A percentile compares a stretch with the other conserved stretches of the same genome.
Conservation (phyloP, 371 early-diverging fungal species). For the Blakeslea trispora region DNA sequence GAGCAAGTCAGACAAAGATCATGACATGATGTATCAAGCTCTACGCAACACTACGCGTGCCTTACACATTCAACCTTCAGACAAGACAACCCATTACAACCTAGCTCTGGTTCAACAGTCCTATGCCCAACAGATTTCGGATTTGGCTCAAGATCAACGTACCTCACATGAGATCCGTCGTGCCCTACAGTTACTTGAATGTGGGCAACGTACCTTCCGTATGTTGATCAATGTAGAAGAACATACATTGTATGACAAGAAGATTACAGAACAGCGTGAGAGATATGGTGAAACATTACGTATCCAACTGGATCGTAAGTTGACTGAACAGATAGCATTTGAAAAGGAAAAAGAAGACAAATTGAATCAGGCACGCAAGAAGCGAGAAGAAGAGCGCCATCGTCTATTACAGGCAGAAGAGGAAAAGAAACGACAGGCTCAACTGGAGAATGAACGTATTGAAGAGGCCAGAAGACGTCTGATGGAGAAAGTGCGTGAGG, state of each 20-base stretch:
- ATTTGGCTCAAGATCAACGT: conserved; percentile 64
- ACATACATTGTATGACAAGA: conserved; percentile 61
- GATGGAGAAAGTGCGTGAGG: conserved; percentile 34
- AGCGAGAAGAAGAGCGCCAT: conserved; percentile 38
- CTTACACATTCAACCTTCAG: conserved; percentile 55
- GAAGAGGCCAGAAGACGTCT: conserved; percentile 33
- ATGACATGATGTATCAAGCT: conserved; percentile 67
- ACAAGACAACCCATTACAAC: conserved; percentile 71
- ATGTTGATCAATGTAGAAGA: conserved; percentile 56
- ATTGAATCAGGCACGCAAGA: conserved; percentile 51
- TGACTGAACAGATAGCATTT: conserved; percentile 60
- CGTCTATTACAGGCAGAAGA: conserved; percentile 27
- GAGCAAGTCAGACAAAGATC: conserved; percentile 74
- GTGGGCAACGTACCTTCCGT: conserved; percentile 58
- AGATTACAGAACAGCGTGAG: conserved; percentile 66
- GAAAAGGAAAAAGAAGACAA: conserved; percentile 53
- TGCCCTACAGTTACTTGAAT: conserved; percentile 62
- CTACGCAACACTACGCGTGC: conserved; percentile 63
- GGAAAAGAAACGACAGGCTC: conserved; percentile 28
- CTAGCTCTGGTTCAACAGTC: conserved; percentile 85
- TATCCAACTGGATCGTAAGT: conserved; percentile 57
- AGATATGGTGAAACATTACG: conserved; percentile 66
- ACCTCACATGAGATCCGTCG: conserved; percentile 54
- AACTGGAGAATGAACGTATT: conserved; percentile 19
- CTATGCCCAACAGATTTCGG: conserved; percentile 78